Percentiles rank a stretch among this genome's conserved stretches.
phyloP scores from a whole-genome alignment of 495 filamentous ascomycete species.

The Gamarada debralockiae region DNA sequence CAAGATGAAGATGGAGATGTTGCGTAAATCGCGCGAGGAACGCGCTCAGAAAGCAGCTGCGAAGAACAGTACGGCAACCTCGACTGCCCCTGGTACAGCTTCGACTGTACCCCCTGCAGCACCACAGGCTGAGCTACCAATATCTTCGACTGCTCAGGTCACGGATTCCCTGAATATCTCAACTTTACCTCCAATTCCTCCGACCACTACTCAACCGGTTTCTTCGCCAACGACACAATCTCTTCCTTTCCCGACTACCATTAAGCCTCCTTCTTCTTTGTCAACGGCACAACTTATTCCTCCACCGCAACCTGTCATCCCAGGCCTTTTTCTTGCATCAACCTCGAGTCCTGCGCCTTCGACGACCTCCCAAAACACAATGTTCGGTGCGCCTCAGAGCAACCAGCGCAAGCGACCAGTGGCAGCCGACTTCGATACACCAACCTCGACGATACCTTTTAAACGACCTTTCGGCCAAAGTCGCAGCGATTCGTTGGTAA shows the following conservation, averaged over 20 bases:
- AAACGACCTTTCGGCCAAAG: conserved; percentile 62
- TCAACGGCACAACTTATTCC: not conserved
- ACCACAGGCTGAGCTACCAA: not conserved
- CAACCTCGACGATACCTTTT: conserved; percentile 33
- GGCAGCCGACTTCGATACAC: conserved; percentile 74
- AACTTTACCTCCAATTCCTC: not conserved
- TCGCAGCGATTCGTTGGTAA: conserved; percentile 53
- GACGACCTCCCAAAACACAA: not conserved
- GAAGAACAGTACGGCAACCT: conserved; percentile 5
- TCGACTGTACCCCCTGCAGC: conserved; percentile 1
- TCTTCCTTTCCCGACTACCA: not conserved
- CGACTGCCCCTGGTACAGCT: not conserved
- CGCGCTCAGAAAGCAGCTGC: conserved; percentile 24
- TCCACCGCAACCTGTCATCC: conserved; percentile 16
- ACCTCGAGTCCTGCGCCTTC: not conserved
- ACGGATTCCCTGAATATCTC: not conserved
- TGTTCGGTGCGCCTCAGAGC: not conserved
- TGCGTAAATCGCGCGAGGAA: conserved; percentile 26
- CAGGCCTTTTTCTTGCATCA: conserved; percentile 24
- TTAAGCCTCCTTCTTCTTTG: not conserved
- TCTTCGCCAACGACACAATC: not conserved
- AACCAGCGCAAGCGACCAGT: conserved; percentile 72
- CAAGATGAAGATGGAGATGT: conserved; percentile 30
- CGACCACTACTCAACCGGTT: not conserved
- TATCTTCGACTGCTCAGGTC: not conserved